A percentile compares a stretch with the other conserved stretches of the same genome.
phyloP scores from a whole-genome alignment of 164 flowering plant species.

The Litsea cubeba region DNA sequence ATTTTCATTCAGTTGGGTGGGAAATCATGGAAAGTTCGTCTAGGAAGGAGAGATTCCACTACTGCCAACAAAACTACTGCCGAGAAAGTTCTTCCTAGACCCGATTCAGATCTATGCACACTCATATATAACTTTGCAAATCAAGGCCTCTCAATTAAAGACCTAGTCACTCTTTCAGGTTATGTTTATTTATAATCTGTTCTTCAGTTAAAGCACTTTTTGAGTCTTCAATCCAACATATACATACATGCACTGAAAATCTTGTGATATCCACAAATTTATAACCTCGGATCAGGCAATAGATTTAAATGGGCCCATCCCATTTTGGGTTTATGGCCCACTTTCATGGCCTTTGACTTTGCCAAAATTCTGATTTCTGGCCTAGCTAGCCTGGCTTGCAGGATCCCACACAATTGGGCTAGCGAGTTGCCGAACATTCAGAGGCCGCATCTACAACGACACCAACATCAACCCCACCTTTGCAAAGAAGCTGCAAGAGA shows the following conservation, averaged over 20 bases:
- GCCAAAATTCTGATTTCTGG: too few relatives aligned
- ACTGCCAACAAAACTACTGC: constrained; percentile 30
- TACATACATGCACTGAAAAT: too few relatives aligned
- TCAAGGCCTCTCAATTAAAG: constrained; percentile 31
- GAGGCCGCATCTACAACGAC: too few relatives aligned
- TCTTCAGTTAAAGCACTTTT: not conserved
- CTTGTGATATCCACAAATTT: too few relatives aligned
- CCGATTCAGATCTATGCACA: constrained; percentile 4
- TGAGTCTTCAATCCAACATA: constrained; percentile 14
- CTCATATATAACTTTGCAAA: constrained; percentile 22
- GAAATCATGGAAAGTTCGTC: constrained; percentile 42
- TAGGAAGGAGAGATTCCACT: constrained; percentile 49
- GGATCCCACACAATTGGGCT: not conserved
- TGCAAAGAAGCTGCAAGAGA: too few relatives aligned
- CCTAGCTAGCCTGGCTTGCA: too few relatives aligned
- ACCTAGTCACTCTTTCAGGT: constrained; percentile 50
- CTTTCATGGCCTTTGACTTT: too few relatives aligned
- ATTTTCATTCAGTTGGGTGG: constrained; percentile 28
- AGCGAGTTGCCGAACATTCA: too few relatives aligned
- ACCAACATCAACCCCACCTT: too few relatives aligned
- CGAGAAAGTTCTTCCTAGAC: constrained; percentile 23
- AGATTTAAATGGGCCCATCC: too few relatives aligned
- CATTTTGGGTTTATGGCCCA: too few relatives aligned
- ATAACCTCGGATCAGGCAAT: too few relatives aligned
- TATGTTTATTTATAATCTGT: not conserved